Evolutionary conservation across 495 filamentous ascomycete species (phyloP), one percentile per base, ranked within the genome.

Genomic region (Tuber aestivum): DNA sequence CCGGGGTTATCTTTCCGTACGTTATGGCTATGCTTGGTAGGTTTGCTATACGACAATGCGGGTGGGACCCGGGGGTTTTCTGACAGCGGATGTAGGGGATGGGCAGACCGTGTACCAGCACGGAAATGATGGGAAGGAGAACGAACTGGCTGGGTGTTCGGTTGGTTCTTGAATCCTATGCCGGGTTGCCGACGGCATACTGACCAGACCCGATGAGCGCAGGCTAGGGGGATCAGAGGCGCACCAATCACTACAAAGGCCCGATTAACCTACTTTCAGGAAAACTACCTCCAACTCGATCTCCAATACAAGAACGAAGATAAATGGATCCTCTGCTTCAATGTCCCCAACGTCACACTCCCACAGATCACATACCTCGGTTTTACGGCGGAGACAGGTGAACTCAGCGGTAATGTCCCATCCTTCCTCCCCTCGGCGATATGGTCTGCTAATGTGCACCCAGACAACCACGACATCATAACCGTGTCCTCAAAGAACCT

Each of bases 391-490:
- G 94, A 98, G 87, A 97, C 94, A 40, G 96, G 96, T 80, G 96
- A 99, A 85, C 88, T 99, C 79, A 93, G 89, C 84, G 82, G 82
- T 83, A 78, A 70, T 48, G 38, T 70, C 18, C 12, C 38, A 48
- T 50, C 41, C 23, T 35, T 8, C 5, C 18, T 4, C 50, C 14
- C 20, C n/a, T 8, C 12, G 20, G 20, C 68, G 21, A 7, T 27
- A 73, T 76, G 32, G 79, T 65, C 32, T 61, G 42, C 61, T 42
- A 35, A 65, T 44, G 38, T 35, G 38, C 71, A 14, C n/a, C 21
- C 18, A 83, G 96, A 99, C 85, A 97, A 97, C 87, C 94, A 97
- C 88, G 96, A 99, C 84, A 96, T 99, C 84, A 91, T 98, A 84
- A 91, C 88, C 73, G 89, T 99, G 83, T 86, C 91, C 75, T 90